Evolutionary conservation across 2,329 filamentous ascomycete species (phyloP).

Genomic region (Penicillium italicum): DNA sequence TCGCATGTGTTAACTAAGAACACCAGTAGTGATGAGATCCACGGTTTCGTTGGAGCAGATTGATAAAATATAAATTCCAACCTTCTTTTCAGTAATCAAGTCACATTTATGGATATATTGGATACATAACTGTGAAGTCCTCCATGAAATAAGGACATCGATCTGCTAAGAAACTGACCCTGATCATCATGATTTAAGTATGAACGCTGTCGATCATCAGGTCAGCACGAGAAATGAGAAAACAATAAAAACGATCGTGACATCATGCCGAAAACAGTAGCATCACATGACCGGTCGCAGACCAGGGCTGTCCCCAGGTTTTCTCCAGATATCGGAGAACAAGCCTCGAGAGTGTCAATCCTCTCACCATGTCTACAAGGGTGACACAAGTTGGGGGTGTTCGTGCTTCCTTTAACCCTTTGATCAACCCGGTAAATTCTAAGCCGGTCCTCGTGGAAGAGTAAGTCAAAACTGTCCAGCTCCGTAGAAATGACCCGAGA

Average conservation of each 20-base stretch:
- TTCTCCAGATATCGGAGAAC: slow-evolving; percentile 5
- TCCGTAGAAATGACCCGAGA: not conserved
- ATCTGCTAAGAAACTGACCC: too few relatives aligned
- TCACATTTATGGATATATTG: too few relatives aligned
- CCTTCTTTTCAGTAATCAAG: too few relatives aligned
- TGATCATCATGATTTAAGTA: too few relatives aligned
- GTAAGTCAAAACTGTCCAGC: slow-evolving; percentile 32
- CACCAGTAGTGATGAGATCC: not conserved
- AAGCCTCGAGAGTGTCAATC: too few relatives aligned
- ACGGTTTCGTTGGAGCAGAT: not conserved
- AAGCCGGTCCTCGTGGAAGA: slow-evolving; percentile 51
- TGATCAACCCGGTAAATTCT: slow-evolving; percentile 50
- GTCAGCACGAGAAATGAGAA: too few relatives aligned
- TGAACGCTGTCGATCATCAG: not conserved
- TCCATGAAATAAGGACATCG: too few relatives aligned
- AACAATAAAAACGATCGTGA: slow-evolving; percentile 1
- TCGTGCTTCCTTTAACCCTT: slow-evolving; percentile 45
- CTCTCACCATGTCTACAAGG: slow-evolving; percentile 11
- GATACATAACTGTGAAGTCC: too few relatives aligned
- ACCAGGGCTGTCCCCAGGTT: not conserved
- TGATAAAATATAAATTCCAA: too few relatives aligned
- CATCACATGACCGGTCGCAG: slow-evolving; percentile 6
- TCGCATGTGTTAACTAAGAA: not conserved
- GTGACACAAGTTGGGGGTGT: slow-evolving; percentile 15
- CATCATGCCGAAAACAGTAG: slow-evolving; percentile 15